These are phyloP conservation scores for Senna siamea DNA, from an alignment of 306 rosid genomes.

Conservation along the genomic window DNA sequence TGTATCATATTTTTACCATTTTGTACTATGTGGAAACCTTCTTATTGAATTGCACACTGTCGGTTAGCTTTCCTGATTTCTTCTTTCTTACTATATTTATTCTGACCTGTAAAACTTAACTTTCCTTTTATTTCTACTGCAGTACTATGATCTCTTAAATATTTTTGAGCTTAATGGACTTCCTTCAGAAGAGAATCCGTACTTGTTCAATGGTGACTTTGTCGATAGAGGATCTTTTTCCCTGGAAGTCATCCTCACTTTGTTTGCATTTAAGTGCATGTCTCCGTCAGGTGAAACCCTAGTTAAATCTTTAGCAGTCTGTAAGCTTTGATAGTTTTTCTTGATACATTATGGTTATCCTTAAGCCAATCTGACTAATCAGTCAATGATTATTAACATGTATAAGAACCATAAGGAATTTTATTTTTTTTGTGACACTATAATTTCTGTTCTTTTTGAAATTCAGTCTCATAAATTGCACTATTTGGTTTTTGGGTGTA, in stretches of 20 bases:
- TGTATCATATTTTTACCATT: background rate
- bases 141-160: slow-evolving; percentile 94
- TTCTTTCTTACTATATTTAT: background rate
- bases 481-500: slow-evolving; percentile 9
- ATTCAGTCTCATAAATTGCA: background rate
- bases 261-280: slow-evolving; percentile 98
- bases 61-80: slow-evolving; percentile 4
- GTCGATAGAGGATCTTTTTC: slow-evolving; percentile 99
- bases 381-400: background rate
- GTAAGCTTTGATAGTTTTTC: slow-evolving; percentile 17
- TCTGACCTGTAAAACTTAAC: background rate
- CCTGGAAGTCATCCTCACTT: slow-evolving; percentile 91
- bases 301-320: slow-evolving; percentile 7
- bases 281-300: slow-evolving; percentile 84
- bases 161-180: slow-evolving; percentile 99
- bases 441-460: slow-evolving; percentile 3
- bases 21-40: slow-evolving; percentile 18
- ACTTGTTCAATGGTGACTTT: slow-evolving; percentile 96
- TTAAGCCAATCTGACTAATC: slow-evolving; percentile 3
- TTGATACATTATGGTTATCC: background rate
- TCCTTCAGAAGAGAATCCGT: slow-evolving; percentile 99
- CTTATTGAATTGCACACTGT: slow-evolving; percentile 13
- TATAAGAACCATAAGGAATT: slow-evolving; percentile 3
- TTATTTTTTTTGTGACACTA: background rate
- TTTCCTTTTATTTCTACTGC: slow-evolving; percentile 45